Conservation (phyloP, 176 grass and related monocot genomes). For the Oryza australiensis region DNA sequence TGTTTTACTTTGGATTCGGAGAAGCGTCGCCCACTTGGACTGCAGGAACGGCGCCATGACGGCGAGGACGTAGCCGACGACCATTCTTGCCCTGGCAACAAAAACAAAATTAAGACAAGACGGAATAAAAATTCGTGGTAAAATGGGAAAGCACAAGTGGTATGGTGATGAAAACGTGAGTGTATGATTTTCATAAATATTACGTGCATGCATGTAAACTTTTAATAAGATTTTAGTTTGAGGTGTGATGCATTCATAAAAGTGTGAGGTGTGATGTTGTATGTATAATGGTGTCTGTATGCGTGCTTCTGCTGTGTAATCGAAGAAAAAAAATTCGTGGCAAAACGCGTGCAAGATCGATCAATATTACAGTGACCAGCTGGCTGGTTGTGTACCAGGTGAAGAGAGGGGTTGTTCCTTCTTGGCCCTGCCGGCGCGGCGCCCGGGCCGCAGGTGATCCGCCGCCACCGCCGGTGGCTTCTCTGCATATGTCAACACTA, state of each 20-base stretch:
- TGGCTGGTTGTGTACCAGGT: slow-evolving; percentile 43
- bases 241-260: too few species aligned
- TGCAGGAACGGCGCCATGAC: slow-evolving; percentile 47
- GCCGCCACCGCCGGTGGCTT: neutral
- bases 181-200: too few species aligned
- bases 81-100: slow-evolving; percentile 54
- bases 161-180: too few species aligned
- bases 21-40: slow-evolving; percentile 49
- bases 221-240: too few species aligned
- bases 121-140: neutral
- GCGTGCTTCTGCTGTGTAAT: too few species aligned
- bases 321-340: too few species aligned
- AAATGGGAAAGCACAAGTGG: too few species aligned
- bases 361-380: neutral
- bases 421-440: neutral
- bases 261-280: too few species aligned
- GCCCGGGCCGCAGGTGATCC: neutral
- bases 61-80: slow-evolving; percentile 47
- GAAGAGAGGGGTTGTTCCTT: slow-evolving; percentile 33
- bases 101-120: neutral
- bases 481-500: neutral
- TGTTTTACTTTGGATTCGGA: slow-evolving; percentile 54
- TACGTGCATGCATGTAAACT: too few species aligned
- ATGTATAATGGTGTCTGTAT: too few species aligned
- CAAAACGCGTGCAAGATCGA: neutral